Percentiles rank a stretch among this genome's conserved stretches.
These are phyloP conservation scores for Bretziella fagacearum DNA, from an alignment of 2,329 filamentous ascomycete species.

Conservation along the genomic window DNA sequence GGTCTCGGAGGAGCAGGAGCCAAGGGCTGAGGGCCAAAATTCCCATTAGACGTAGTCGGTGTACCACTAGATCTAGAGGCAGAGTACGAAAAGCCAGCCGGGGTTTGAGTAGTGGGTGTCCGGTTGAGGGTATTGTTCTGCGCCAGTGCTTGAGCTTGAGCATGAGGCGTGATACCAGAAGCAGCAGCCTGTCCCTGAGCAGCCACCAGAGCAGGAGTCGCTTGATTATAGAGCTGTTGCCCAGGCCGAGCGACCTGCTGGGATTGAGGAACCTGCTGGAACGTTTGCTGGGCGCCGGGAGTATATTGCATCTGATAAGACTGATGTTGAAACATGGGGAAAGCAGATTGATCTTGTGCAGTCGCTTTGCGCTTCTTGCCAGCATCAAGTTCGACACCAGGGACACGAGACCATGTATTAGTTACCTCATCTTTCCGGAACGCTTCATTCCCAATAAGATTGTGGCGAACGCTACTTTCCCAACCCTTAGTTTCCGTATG, in stretches of 20 bases:
- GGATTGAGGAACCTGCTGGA: conserved; percentile 2
- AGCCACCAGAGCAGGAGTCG: conserved; percentile 10
- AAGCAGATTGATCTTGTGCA: conserved; percentile 30
- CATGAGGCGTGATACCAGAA: conserved; percentile 7
- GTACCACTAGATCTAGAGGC: neutral
- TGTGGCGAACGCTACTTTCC: conserved; percentile 49
- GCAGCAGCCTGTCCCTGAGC: conserved; percentile 11
- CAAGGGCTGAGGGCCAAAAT: neutral
- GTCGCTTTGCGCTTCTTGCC: conserved; percentile 42
- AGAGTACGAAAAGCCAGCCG: conserved; percentile 5
- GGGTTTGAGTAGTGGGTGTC: neutral
- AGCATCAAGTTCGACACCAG: conserved; percentile 40
- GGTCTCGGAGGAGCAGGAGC: neutral
- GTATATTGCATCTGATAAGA: conserved; percentile 13
- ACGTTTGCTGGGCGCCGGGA: conserved; percentile 5
- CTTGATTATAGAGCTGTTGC: conserved; percentile 9
- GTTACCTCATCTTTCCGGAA: conserved; percentile 42
- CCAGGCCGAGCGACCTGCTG: conserved; percentile 3
- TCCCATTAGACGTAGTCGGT: neutral
- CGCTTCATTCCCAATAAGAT: conserved; percentile 43
- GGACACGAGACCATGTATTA: conserved; percentile 39
- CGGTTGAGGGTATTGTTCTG: conserved; percentile 7
- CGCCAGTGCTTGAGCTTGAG: conserved; percentile 8
- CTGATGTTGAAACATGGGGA: conserved; percentile 21
- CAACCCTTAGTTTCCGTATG: conserved; percentile 45